Base-by-base conservation (phyloP, 176 grass and related monocot genomes). In the Olyra latifolia region DNA sequence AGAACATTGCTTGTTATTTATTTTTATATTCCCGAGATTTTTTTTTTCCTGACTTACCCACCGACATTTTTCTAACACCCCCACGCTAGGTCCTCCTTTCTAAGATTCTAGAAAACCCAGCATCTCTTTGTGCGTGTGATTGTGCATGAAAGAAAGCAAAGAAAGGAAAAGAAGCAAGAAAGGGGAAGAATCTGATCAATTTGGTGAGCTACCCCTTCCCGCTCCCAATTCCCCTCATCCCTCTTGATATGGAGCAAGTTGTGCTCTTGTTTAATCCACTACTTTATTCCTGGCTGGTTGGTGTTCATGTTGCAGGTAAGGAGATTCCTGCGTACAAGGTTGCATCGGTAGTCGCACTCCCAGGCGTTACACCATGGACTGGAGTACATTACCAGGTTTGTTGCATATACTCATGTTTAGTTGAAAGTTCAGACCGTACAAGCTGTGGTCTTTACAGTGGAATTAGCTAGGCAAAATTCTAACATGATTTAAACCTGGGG, bases 131-230 rank as follows among this genome's bases (percentile, higher is more conserved):
- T 88, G 72, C 68, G 82, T 52, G 82, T 56, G 78, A 82, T 50
- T 59, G 81, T 66, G 81, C 76, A 62, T 20, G 76, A 83, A 88
- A 82, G 77, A 28, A 62, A 61, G 83, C 67, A 77, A 66, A 87
- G 46, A 62, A 35, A 62, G 47, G 70, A 63, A 72, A 67, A 79
- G 83, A 86, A 88, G 80, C 57, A 82, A 82, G 72, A 39, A 75
- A 73, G 60, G 35, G 30, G 68, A 10, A 50, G 86, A 87, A 88
- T 91, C 72, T 83, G 53, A 65, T 80, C 80, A 25, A 80, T 91
- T 91, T 83, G 88, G 84, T 85, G 88, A 93, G 52, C 88, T 81
- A 93, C 77, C 87, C 75, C 19, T 38, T n/a, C 15, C 53, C 30
- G 17, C 45, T 10, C 65, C 41, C 43, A n/a, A 8, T 49, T 55